Percentiles rank a stretch among this genome's conserved stretches.
phyloP scores from a whole-genome alignment of 441 rosid genomes.

The Aleurites moluccanus region DNA sequence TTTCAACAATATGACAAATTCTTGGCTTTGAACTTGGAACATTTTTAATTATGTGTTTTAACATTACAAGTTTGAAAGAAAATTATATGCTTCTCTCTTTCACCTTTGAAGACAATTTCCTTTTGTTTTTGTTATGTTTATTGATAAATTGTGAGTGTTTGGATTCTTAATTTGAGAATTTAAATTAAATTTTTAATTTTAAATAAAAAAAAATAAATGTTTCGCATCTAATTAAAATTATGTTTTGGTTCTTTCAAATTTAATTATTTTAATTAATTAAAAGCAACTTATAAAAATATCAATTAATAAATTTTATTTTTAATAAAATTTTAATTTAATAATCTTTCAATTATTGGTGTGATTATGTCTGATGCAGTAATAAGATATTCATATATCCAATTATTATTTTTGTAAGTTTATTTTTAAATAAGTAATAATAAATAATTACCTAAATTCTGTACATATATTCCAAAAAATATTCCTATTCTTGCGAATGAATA shows the following conservation, averaged over 20 bases:
- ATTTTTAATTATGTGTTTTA: neutral
- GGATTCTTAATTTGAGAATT: no score
- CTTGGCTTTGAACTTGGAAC: neutral
- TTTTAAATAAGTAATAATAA: neutral
- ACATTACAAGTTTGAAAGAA: neutral
- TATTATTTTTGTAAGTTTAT: slow-evolving; percentile 9
- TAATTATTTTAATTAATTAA: no score
- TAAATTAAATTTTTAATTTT: no score
- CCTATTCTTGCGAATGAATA: slow-evolving; percentile 19
- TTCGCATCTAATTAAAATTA: no score
- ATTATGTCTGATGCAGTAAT: slow-evolving; percentile 30
- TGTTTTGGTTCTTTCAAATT: no score
- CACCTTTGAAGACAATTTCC: neutral
- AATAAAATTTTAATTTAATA: no score
- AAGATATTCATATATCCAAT: slow-evolving; percentile 3
- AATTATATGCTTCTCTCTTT: neutral
- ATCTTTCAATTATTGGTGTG: slow-evolving; percentile 47
- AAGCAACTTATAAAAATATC: no score
- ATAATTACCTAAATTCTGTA: slow-evolving; percentile 17
- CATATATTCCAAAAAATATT: slow-evolving; percentile 21
- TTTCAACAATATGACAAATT: neutral
- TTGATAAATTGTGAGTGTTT: no score
- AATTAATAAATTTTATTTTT: no score
- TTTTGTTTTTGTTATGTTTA: neutral
- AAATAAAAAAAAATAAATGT: no score